Conservation (phyloP, 1,139 yeast genomes). For the Zhuliangozyma parablackwelliae region DNA sequence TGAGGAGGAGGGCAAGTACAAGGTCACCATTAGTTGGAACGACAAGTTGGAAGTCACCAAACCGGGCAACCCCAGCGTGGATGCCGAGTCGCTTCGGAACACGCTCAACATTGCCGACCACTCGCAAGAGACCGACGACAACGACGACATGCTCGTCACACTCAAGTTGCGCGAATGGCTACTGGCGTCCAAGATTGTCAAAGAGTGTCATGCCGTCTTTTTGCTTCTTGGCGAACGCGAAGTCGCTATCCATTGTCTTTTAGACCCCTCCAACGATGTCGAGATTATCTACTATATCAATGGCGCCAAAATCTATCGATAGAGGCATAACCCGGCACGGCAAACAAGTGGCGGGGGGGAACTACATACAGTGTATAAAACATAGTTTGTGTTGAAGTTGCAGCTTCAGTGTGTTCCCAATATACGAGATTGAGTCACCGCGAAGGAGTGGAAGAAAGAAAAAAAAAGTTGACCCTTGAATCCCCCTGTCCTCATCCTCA, state of each 20-base stretch:
- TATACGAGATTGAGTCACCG: no score
- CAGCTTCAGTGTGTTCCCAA: no score
- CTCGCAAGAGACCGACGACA: constrained; percentile 5
- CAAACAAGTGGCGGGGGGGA: no score
- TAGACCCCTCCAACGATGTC: constrained; percentile 53
- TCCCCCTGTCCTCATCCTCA: neutral
- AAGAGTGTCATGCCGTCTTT: constrained; percentile 49
- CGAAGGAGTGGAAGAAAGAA: no score
- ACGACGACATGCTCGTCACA: no score
- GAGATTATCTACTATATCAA: constrained; percentile 52
- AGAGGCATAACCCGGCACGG: neutral
- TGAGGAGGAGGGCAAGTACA: constrained; percentile 50
- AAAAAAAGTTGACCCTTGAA: no score
- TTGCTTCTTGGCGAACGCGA: constrained; percentile 46
- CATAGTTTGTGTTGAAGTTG: no score
- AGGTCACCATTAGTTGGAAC: constrained; percentile 57
- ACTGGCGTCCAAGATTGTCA: constrained; percentile 50
- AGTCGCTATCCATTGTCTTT: constrained; percentile 51
- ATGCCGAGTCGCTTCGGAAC: constrained; percentile 19
- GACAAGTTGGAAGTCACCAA: constrained; percentile 35
- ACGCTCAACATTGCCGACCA: constrained; percentile 9
- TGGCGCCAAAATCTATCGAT: constrained; percentile 21
- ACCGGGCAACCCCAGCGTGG: constrained; percentile 16
- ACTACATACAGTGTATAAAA: neutral
- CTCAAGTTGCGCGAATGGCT: constrained; percentile 56